Conservation (phyloP, 2,329 filamentous ascomycete genomes). For the Elsinoe fawcettii region DNA sequence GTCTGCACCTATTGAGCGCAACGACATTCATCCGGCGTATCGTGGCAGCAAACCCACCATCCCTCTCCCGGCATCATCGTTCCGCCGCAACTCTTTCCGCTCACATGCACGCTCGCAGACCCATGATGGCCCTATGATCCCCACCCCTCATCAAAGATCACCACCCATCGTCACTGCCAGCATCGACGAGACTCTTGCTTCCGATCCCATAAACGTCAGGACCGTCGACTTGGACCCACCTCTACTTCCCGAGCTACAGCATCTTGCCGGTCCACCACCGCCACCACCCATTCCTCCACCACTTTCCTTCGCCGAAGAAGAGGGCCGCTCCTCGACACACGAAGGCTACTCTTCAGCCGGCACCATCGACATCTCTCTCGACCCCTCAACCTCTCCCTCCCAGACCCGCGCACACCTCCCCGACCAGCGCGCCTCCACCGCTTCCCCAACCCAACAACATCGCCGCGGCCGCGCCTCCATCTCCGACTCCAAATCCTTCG, state of each 20-base stretch:
- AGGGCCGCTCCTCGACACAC: background rate
- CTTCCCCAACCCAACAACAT: conserved; percentile 35
- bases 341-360: background rate
- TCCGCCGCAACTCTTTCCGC: conserved; percentile 32
- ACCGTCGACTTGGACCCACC: conserved; percentile 21
- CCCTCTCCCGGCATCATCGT: conserved; percentile 22
- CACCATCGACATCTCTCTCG: conserved; percentile 22
- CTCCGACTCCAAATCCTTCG: conserved; percentile 51
- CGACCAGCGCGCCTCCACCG: conserved; percentile 3
- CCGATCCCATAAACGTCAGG: conserved; percentile 37
- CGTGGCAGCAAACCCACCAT: conserved; percentile 28
- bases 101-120: conserved; percentile 38
- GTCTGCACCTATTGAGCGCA: conserved; percentile 42
- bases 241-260: conserved; percentile 55
- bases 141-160: conserved; percentile 19
- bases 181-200: conserved; percentile 47
- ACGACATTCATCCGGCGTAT: conserved; percentile 24
- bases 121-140: conserved; percentile 28
- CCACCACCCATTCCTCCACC: conserved; percentile 33
- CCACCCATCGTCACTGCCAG: conserved; percentile 41
- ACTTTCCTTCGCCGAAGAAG: background rate
- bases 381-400: conserved; percentile 25
- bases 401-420: conserved; percentile 22
- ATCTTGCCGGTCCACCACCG: conserved; percentile 47
- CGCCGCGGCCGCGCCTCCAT: conserved; percentile 49